phyloP scores from a whole-genome alignment of 2,329 filamentous ascomycete species.

The Aureobasidium sp. region DNA sequence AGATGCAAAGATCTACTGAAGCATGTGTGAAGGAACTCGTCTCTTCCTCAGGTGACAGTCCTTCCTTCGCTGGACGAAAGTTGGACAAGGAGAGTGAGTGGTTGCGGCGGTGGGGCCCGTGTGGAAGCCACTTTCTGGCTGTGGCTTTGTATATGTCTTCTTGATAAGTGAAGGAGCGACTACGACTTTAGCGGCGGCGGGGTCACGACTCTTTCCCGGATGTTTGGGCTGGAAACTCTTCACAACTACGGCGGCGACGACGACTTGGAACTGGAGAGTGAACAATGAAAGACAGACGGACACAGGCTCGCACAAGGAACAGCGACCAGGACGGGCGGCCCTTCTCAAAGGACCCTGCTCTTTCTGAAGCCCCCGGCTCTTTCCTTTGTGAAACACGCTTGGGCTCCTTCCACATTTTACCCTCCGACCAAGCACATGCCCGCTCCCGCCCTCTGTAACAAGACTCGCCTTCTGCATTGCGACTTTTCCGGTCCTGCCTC shows the following conservation, averaged over 20 bases:
- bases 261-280: not conserved
- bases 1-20: not conserved
- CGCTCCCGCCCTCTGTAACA: not conserved
- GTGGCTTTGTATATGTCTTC: slow-evolving; percentile 6
- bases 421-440: not conserved
- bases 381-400: slow-evolving; percentile 9
- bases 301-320: slow-evolving; percentile 1
- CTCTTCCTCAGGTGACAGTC: slow-evolving; percentile 1
- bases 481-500: not conserved
- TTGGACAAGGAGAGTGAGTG: slow-evolving; percentile 1
- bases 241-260: not conserved
- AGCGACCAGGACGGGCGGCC: not conserved
- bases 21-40: slow-evolving; percentile 1
- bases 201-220: not conserved
- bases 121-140: slow-evolving; percentile 11
- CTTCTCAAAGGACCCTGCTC: slow-evolving; percentile 5
- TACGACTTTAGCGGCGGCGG: not conserved
- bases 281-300: slow-evolving; percentile 10
- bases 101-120: slow-evolving; percentile 4
- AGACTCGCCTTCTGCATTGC: not conserved
- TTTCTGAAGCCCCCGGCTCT: slow-evolving; percentile 5
- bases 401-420: not conserved
- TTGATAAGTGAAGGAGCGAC: slow-evolving; percentile 1
- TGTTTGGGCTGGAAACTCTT: not conserved
- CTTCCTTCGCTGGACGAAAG: not conserved